Conservation (phyloP, 2,329 filamentous ascomycete genomes). For the Monilinia aucupariae region DNA sequence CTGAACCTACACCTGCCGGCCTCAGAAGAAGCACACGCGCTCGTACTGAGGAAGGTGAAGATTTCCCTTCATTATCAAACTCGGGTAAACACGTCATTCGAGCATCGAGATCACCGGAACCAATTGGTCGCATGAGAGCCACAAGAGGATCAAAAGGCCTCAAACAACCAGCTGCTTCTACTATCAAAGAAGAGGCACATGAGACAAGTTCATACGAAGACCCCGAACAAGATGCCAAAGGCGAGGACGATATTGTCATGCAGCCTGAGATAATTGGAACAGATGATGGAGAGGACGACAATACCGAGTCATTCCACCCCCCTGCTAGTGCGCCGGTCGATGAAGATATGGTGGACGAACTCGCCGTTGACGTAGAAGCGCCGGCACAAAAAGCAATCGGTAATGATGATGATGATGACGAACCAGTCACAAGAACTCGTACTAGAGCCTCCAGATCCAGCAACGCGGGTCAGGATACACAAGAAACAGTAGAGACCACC, state of each 20-base stretch:
- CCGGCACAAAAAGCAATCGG: constrained; percentile 14
- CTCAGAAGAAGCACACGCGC: constrained; percentile 31
- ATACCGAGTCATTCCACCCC: constrained; percentile 6
- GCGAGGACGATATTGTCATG: constrained; percentile 12
- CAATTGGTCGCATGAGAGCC: constrained; percentile 35
- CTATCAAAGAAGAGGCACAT: constrained; percentile 35
- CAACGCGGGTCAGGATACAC: constrained; percentile 33
- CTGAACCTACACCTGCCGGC: constrained; percentile 30
- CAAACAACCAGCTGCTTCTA: constrained; percentile 30
- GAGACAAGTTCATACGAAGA: constrained; percentile 34
- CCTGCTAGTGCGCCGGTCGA: constrained; percentile 18
- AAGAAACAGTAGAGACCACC: constrained; percentile 49
- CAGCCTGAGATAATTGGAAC: constrained; percentile 13
- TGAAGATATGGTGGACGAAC: constrained; percentile 23
- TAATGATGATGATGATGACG: constrained; percentile 33
- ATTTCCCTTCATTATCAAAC: constrained; percentile 53
- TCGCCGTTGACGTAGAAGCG: constrained; percentile 17
- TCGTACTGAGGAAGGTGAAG: constrained; percentile 45
- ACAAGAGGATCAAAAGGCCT: constrained; percentile 33
- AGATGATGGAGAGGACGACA: constrained; percentile 17
- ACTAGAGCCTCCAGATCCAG: constrained; percentile 35
- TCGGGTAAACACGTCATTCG: constrained; percentile 54
- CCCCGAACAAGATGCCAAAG: constrained; percentile 25
- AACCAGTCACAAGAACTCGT: constrained; percentile 39
- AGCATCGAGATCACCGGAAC: constrained; percentile 51